Evolutionary conservation across 345 rosid genomes (phyloP), one percentile per base, ranked within the genome.

Genomic region (Mercurialis annua): DNA sequence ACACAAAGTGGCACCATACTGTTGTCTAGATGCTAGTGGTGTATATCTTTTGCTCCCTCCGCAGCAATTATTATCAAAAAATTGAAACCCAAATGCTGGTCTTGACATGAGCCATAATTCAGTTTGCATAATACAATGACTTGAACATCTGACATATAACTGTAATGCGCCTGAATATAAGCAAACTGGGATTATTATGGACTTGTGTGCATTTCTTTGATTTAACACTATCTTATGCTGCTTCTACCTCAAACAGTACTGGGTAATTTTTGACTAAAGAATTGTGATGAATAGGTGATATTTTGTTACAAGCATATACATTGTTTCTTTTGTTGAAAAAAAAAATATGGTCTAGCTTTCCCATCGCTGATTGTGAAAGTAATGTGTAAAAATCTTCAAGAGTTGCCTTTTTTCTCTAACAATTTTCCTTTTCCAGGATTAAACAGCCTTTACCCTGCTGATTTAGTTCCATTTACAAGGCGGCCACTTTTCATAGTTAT

Each of bases 401-500:
- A 53, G 16, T 15, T 59, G 12, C 31, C 23, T 40, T 8, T 69
- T 54, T 60, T 17, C 42, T 47, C 72, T 76, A 66, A 73, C 65
- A 48, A 24, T 58, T 66, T 57, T 30, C 42, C 31, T 15, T 68
- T 81, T 77, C 51, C 85, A 92, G 98, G 93, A 82, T 61, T 81
- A 68, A 92, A 85, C 81, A 84, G 79, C 81, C 78, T 92, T 69
- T 88, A 90, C 73, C 97, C 98, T 47, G 73, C 82, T 69, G 96
- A 92, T 84, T 72, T 92, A 65, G 80, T 88, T 81, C 97, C 98
- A 67, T 92, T 92, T 76, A 90, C 98, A 50, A 85, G 98, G 76
- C 87, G 81, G 73, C 92, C 97, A 48, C 93, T 90, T 26, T 87
- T 92, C 78, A 70, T 90, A 66, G 71, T 92, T 56, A 77, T 90